phyloP scores from a whole-genome alignment of 768 basidiomycete species.

The Termitomyces titanicus region DNA sequence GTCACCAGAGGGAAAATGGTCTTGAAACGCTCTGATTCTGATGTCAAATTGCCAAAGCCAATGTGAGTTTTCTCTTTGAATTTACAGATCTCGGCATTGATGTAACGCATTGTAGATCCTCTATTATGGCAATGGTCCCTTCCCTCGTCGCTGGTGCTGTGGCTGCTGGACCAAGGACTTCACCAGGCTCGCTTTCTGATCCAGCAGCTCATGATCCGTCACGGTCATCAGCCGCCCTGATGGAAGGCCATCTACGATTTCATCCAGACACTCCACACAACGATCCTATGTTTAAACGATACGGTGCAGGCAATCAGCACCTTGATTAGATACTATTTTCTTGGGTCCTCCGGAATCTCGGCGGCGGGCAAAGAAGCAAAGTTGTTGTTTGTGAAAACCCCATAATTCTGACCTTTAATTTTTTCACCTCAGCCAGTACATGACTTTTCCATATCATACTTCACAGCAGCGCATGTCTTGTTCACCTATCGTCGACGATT shows the following conservation, averaged over 20 bases:
- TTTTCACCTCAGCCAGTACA: too few relatives aligned
- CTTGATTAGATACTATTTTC: not conserved
- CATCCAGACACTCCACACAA: constrained; percentile 80
- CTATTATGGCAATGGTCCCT: constrained; percentile 50
- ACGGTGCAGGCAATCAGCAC: constrained; percentile 19
- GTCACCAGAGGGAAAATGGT: constrained; percentile 75
- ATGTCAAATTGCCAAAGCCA: constrained; percentile 46
- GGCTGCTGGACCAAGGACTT: constrained; percentile 68
- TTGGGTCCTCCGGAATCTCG: not conserved
- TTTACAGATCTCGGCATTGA: constrained; percentile 3
- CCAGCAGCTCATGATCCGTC: constrained; percentile 78
- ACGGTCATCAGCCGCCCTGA: constrained; percentile 74
- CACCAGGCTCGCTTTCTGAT: constrained; percentile 61
- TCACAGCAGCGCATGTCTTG: not conserved
- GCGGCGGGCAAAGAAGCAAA: not conserved
- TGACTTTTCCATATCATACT: not conserved
- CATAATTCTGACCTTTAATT: too few relatives aligned
- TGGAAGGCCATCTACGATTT: constrained; percentile 82
- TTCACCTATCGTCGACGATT: not conserved
- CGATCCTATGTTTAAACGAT: constrained; percentile 46
- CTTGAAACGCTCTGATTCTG: constrained; percentile 38
- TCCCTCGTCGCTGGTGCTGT: constrained; percentile 42
- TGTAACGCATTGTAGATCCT: constrained; percentile 19
- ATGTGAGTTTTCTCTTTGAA: constrained; percentile 27
- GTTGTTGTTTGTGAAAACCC: not conserved